Evolutionary conservation across 2,329 filamentous ascomycete genomes (phyloP).

Genomic region (Talaromyces sp.): DNA sequence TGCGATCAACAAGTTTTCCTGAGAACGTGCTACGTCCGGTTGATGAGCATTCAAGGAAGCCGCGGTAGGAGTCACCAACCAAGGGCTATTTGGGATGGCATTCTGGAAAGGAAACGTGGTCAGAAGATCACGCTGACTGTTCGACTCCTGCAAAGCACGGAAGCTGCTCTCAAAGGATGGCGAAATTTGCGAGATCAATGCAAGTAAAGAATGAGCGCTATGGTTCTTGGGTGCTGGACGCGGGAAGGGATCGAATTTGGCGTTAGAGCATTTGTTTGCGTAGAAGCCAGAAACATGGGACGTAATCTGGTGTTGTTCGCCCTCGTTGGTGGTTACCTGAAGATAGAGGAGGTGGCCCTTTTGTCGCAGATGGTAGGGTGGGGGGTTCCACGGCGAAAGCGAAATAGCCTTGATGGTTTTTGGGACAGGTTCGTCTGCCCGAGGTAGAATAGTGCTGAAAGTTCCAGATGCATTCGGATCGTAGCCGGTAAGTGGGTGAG

Average conservation of each 20-base stretch:
- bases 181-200: constrained; percentile 73
- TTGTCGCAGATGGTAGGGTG: constrained; percentile 84
- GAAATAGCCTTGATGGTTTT: constrained; percentile 89
- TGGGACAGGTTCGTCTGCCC: constrained; percentile 63
- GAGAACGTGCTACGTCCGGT: constrained; percentile 79
- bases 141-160: constrained; percentile 74
- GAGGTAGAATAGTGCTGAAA: constrained; percentile 68
- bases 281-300: constrained; percentile 93
- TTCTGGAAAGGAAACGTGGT: constrained; percentile 96
- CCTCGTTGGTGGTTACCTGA: constrained; percentile 83
- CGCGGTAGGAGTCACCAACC: constrained; percentile 70
- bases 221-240: constrained; percentile 72
- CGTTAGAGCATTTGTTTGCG: constrained; percentile 92
- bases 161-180: constrained; percentile 78
- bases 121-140: constrained; percentile 79
- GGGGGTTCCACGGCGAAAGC: constrained; percentile 93
- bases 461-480: constrained; percentile 69
- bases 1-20: constrained; percentile 86
- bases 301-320: constrained; percentile 91
- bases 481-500: constrained; percentile 65
- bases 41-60: constrained; percentile 67
- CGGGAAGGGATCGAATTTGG: constrained; percentile 89
- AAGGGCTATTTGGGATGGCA: constrained; percentile 85
- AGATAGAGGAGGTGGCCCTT: constrained; percentile 92
- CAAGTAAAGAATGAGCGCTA: constrained; percentile 80